Base-by-base conservation (phyloP, 2,329 filamentous ascomycete genomes). In the Arthrobotrys sphaeroides region DNA sequence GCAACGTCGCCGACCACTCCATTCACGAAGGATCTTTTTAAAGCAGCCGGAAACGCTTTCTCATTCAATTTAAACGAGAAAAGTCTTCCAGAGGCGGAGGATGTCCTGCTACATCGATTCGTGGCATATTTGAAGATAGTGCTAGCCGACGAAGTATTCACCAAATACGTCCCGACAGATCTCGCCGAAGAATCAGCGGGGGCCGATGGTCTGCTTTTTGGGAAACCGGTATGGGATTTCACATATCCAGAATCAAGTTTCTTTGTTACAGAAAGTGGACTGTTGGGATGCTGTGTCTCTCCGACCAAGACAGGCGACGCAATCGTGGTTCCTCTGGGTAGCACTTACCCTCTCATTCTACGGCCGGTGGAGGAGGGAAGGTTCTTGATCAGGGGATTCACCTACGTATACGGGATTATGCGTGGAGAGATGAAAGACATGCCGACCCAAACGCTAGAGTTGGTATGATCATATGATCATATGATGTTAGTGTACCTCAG, bases 221-320 rank as follows among this genome's bases (percentile, higher is more conserved):
- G 75, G 5, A 78, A 78, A 62, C 77, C 77, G 24, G 78, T 79
- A 18, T 79, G 78, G 78, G 78, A 80, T 31, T 80, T 79, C 57
- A 76, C 49, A 20, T 80, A 80, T 33, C 79, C 78, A 12, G 78
- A 78, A 51, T 78, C 79, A 22, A 80, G 77, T 51, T 78, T 80
- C 53, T 80, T 78, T 36, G 70, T 80, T 57, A 80, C 79, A 22
- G 74, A 78, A 62, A 38, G 53, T 40, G 67, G 73, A 20, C 72
- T 78, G 20, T 40, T 78, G 20, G 79, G 78, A 49, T 79, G 74
- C 59, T 78, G 61, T 20, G 62, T 78, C 18, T 79, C 77, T 36
- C 10, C 64, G 40, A 67, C 61, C 7, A 57, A 42, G 28, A 33
- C 53, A 16, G 77, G 77, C 20, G 77, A 78, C 60, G 55, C 78